These are phyloP conservation scores for Candida maris DNA, from an alignment of 805 yeast species.

Conservation along the genomic window DNA sequence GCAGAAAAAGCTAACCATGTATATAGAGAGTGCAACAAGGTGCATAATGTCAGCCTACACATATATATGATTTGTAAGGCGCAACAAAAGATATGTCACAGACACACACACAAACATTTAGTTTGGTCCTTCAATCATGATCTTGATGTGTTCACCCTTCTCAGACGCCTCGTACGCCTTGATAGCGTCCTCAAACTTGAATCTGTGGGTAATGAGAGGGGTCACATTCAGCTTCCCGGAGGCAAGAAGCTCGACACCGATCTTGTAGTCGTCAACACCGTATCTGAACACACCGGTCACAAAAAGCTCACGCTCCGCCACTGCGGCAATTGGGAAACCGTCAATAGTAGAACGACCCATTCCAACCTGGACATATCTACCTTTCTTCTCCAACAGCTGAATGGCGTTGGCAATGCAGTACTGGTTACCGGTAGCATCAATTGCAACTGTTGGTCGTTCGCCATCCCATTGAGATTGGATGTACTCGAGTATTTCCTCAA, in stretches of 20 bases:
- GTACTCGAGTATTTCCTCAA: conserved; percentile 36
- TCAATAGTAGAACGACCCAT: conserved; percentile 67
- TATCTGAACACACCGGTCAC: conserved; percentile 80
- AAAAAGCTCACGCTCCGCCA: conserved; percentile 64
- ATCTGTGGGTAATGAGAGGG: conserved; percentile 69
- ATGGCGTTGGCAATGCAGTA: conserved; percentile 70
- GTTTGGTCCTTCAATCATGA: conserved; percentile 78
- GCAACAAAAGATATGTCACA: conserved; percentile 2
- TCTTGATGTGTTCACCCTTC: conserved; percentile 69
- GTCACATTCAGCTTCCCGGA: conserved; percentile 64
- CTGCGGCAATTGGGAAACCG: conserved; percentile 67
- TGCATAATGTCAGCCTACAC: too few species aligned
- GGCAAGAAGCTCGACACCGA: conserved; percentile 64
- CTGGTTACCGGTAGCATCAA: conserved; percentile 85
- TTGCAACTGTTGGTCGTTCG: conserved; percentile 44
- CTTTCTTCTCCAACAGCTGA: conserved; percentile 58
- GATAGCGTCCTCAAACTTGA: conserved; percentile 65
- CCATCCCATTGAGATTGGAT: conserved; percentile 40
- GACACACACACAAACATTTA: too few species aligned
- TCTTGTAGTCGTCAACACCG: conserved; percentile 69
- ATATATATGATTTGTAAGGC: conserved; percentile 2
- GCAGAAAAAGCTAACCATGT: neutral
- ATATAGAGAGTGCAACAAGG: neutral
- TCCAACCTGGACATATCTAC: conserved; percentile 80
- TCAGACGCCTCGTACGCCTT: conserved; percentile 69